A percentile compares a stretch with the other conserved stretches of the same genome.
Conservation (phyloP, 2,329 filamentous ascomycete species). For the Parafenestella ontariensis region DNA sequence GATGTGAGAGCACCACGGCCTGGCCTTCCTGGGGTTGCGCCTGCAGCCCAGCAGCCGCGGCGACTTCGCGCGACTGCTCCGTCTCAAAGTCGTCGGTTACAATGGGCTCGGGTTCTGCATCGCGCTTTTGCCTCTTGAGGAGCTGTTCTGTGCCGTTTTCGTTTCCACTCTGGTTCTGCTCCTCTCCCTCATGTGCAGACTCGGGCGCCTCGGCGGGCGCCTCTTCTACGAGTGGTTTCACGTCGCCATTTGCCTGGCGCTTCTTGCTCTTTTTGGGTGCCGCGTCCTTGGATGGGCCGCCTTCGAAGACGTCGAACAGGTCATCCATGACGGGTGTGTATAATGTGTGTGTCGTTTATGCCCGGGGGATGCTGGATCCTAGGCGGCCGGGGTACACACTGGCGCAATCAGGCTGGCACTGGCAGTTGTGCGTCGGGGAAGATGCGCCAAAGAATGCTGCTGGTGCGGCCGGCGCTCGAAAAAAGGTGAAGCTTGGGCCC, state of each 20-base stretch:
- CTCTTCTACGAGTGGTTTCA: slow-evolving; percentile 64
- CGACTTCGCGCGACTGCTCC: slow-evolving; percentile 89
- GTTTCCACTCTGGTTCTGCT: slow-evolving; percentile 34
- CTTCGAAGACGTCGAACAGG: slow-evolving; percentile 55
- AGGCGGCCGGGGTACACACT: background rate
- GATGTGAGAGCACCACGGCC: slow-evolving; percentile 87
- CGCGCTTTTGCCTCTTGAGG: slow-evolving; percentile 69
- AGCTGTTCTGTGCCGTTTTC: slow-evolving; percentile 47
- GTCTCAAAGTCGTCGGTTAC: slow-evolving; percentile 95
- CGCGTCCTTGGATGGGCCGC: slow-evolving; percentile 33
- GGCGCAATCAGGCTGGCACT: background rate
- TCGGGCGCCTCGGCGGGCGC: slow-evolving; percentile 43
- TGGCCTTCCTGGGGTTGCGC: slow-evolving; percentile 67
- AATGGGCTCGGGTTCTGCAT: slow-evolving; percentile 75
- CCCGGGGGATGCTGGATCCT: background rate
- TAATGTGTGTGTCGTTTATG: background rate
- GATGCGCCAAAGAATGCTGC: background rate
- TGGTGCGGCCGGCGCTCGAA: no score
- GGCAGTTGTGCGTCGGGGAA: background rate
- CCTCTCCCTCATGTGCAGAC: slow-evolving; percentile 46
- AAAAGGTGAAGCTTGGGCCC: background rate
- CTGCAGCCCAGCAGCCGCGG: slow-evolving; percentile 74
- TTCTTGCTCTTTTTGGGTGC: slow-evolving; percentile 72
- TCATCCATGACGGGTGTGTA: slow-evolving; percentile 46
- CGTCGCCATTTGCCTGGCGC: slow-evolving; percentile 80